phyloP scores from a whole-genome alignment of 1,139 yeast species.

The Sugiyamaella paludigena region DNA sequence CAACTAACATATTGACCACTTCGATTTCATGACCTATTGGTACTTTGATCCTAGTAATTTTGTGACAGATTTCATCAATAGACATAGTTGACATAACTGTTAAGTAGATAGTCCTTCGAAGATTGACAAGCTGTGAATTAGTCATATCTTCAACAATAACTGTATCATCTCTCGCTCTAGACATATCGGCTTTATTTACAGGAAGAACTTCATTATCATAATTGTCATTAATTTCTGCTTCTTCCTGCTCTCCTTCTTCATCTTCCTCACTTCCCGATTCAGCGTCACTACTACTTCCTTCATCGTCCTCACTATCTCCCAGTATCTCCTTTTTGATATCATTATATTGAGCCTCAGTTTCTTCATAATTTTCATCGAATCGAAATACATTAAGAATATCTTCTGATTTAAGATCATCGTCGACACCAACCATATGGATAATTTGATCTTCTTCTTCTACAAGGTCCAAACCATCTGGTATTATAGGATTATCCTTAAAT shows the following conservation, averaged over 20 bases:
- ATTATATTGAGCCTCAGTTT: conserved; percentile 48
- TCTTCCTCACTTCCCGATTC: conserved; percentile 32
- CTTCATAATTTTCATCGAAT: conserved; percentile 53
- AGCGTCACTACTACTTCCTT: conserved; percentile 26
- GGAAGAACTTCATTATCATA: conserved; percentile 4
- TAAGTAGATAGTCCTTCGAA: conserved; percentile 73
- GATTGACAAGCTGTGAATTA: conserved; percentile 56
- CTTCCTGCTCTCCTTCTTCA: conserved; percentile 28
- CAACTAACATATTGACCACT: conserved; percentile 72
- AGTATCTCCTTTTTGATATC: conserved; percentile 44
- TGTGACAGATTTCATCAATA: conserved; percentile 91
- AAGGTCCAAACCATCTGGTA: conserved; percentile 52
- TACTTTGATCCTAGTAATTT: conserved; percentile 49
- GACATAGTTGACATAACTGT: conserved; percentile 92
- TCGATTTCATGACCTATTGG: conserved; percentile 38
- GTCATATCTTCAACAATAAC: conserved; percentile 61
- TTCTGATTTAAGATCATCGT: conserved; percentile 47
- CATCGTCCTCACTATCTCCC: conserved; percentile 40
- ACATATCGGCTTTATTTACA: conserved; percentile 11
- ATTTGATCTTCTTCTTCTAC: conserved; percentile 64
- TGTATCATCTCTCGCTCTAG: conserved; percentile 12
- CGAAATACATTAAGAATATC: conserved; percentile 52
- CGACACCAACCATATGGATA: conserved; percentile 59
- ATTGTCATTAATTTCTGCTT: conserved; percentile 20
- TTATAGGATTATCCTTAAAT: conserved; percentile 44